Percentiles rank a stretch among this genome's conserved stretches.
Conservation (phyloP, 2,329 filamentous ascomycete species). For the Colletotrichum ledebouriae region DNA sequence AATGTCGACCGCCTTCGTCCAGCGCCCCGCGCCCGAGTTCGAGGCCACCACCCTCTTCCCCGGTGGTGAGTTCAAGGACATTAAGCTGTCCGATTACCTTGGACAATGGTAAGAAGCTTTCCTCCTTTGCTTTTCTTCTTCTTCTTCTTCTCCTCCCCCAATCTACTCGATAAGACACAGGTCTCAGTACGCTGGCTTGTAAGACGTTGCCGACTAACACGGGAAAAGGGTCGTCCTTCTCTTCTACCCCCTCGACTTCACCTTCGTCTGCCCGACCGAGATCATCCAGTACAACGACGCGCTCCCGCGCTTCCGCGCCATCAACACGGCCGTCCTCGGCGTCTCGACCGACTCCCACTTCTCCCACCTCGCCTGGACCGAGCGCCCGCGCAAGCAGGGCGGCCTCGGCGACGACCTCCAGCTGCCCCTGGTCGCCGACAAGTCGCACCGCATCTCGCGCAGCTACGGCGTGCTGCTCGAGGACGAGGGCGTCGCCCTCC, state of each 20-base stretch:
- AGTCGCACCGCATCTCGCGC: conserved; percentile 70
- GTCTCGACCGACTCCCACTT: conserved; percentile 73
- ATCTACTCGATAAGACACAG: not conserved
- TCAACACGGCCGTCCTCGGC: conserved; percentile 72
- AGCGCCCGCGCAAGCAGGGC: conserved; percentile 69
- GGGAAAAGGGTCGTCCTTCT: conserved; percentile 69
- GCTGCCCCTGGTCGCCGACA: conserved; percentile 73
- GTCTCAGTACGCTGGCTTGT: too few species aligned
- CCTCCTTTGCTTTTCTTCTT: not conserved
- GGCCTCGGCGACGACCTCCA: conserved; percentile 71
- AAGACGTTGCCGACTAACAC: conserved; percentile 5
- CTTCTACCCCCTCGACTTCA: conserved; percentile 78
- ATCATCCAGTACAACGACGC: conserved; percentile 75
- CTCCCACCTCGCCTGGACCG: conserved; percentile 69
- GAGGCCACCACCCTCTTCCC: conserved; percentile 64
- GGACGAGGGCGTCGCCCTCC: conserved; percentile 72
- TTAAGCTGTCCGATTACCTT: conserved; percentile 58
- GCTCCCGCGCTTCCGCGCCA: conserved; percentile 69
- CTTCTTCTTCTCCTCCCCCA: not conserved
- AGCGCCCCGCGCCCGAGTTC: conserved; percentile 63
- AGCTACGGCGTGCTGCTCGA: conserved; percentile 75
- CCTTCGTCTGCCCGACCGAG: conserved; percentile 76
- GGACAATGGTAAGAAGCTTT: conserved; percentile 59
- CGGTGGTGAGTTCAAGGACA: conserved; percentile 62
- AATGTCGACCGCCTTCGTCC: conserved; percentile 62